Evolutionary conservation across 306 rosid species (phyloP), one percentile per base, ranked within the genome.

Genomic region (Quercus agrifolia): DNA sequence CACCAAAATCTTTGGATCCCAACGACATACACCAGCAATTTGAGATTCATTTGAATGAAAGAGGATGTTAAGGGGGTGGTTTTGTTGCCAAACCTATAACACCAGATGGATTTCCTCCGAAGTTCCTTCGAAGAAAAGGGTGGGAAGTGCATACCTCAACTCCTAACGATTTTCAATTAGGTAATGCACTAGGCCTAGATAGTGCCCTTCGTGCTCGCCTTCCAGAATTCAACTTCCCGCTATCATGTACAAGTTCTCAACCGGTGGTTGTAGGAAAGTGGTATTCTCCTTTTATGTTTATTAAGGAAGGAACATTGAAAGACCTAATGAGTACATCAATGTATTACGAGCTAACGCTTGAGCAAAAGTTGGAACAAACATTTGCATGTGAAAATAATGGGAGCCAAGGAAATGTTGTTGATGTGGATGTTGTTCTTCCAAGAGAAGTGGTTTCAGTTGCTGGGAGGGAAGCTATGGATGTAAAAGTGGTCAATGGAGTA

Each of bases 41-140:
- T 33, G 38, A 33, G 38, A 33, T 33, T 33, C 38, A 33, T 33
- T 4, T 64, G 14, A 58, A 46, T 19, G 64, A 78, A 33, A 33
- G 38, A 33, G 66, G 54, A 77, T 33, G 7, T 78, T 70, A 25
- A 70, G 75, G 64, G 88, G 78, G 66, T 13, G 92, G 89, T 15
- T 91, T 87, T 62, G 83, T 88, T 18, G 93, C 94, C 9, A 86
- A 75, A 72, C 84, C 95, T 18, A 80, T 85, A 13, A 74, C 83
- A 51, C 44, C 51, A 8, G 80, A 88, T 76, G 93, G 93, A 15
- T 28, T 83, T 64, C 85, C 93, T 79, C 93, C 94, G 44, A 27
- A 33, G 1, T 90, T 90, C 70, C 61, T 91, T 62, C 80, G 86
- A 4, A 86, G 59, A 64, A 82, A 74, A 5, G 68, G 84, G 51